These are phyloP conservation scores for Mortierella alpina DNA, from an alignment of 192 early-diverging fungal genomes.

Conservation along the genomic window DNA sequence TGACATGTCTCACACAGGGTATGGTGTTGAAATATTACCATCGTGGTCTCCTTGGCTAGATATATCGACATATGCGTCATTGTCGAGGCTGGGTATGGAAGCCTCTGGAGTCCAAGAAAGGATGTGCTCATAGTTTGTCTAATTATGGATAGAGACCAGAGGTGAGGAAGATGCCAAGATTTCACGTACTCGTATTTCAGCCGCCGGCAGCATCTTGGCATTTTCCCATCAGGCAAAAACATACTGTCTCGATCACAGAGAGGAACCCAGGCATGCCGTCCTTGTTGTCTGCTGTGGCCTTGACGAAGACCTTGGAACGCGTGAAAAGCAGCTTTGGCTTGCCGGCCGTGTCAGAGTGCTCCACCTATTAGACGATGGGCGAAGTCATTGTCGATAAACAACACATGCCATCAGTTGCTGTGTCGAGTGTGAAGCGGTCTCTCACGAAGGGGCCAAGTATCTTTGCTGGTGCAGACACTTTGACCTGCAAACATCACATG, in stretches of 20 bases:
- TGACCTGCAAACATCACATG: no score
- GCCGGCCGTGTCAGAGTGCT: slow-evolving; percentile 2
- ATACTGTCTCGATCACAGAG: slow-evolving; percentile 69
- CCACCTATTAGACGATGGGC: slow-evolving; percentile 9
- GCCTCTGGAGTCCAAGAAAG: slow-evolving; percentile 81
- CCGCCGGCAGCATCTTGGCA: background rate
- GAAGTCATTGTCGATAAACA: no score
- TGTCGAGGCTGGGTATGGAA: slow-evolving; percentile 66
- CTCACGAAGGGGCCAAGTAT: background rate
- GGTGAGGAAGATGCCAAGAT: background rate
- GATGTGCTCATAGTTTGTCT: slow-evolving; percentile 62
- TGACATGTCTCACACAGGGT: no score
- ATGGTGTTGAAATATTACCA: slow-evolving; percentile 5
- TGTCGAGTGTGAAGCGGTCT: background rate
- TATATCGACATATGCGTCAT: slow-evolving; percentile 71
- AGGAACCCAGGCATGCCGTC: slow-evolving; percentile 77
- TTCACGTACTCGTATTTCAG: background rate
- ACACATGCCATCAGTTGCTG: no score
- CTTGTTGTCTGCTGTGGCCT: slow-evolving; percentile 67
- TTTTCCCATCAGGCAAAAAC: slow-evolving; percentile 1
- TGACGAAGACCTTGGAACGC: slow-evolving; percentile 78
- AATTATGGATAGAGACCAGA: background rate
- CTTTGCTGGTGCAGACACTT: background rate
- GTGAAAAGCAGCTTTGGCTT: slow-evolving; percentile 67
- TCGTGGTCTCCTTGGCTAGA: slow-evolving; percentile 61